Evolutionary conservation across 129 eudicot genomes (phyloP).

Genomic region (Centaurea solstitialis): DNA sequence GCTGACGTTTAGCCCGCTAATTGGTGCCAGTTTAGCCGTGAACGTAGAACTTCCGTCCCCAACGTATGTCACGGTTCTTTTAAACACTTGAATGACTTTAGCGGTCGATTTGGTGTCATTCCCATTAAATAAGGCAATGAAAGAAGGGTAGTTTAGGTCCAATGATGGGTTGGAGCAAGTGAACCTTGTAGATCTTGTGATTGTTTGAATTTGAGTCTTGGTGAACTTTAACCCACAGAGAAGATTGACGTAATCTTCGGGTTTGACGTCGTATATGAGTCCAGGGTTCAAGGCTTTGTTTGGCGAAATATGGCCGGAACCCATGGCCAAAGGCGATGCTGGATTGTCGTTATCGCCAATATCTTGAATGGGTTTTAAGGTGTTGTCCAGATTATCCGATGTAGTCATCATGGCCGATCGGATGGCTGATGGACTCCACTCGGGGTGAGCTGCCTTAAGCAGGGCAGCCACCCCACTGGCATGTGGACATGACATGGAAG

Average conservation of each 20-base stretch:
- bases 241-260: constrained; percentile 55
- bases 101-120: constrained; percentile 5
- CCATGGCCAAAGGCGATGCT: constrained; percentile 68
- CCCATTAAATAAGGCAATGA: constrained; percentile 53
- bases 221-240: constrained; percentile 65
- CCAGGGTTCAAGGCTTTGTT: constrained; percentile 85
- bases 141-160: constrained; percentile 87
- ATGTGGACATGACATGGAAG: constrained; percentile 86
- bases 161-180: constrained; percentile 56
- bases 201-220: constrained; percentile 52
- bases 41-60: constrained; percentile 48
- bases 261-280: constrained; percentile 49
- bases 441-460: constrained; percentile 56
- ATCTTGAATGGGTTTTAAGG: constrained; percentile 51
- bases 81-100: constrained; percentile 33
- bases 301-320: constrained; percentile 71
- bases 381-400: constrained; percentile 52
- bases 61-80: constrained; percentile 60
- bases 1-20: constrained; percentile 44
- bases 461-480: constrained; percentile 75
- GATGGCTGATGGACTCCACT: constrained; percentile 74
- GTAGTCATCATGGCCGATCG: constrained; percentile 91
- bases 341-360: constrained; percentile 34
- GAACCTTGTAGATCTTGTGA: constrained; percentile 39
- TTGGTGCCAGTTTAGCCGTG: constrained; percentile 32